Evolutionary conservation across 306 rosid species (phyloP).

Genomic region (Inga oerstediana): DNA sequence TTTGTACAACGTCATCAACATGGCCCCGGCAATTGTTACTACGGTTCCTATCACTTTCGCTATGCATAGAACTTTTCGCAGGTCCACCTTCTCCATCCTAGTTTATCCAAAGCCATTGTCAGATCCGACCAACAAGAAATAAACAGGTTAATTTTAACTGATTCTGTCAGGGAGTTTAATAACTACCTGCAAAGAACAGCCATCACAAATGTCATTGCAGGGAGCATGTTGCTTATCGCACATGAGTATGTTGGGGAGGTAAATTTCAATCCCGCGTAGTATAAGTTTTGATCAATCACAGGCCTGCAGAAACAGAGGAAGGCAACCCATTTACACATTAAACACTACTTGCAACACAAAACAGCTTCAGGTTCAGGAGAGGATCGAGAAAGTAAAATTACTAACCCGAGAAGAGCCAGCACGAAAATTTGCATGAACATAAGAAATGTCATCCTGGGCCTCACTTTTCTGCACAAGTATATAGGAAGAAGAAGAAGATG

Average conservation of each 20-base stretch:
- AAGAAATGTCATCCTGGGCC: slow-evolving; percentile 84
- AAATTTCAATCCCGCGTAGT: slow-evolving; percentile 84
- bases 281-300: slow-evolving; percentile 88
- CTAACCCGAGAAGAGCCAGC: slow-evolving; percentile 94
- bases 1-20: slow-evolving; percentile 93
- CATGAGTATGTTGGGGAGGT: slow-evolving; percentile 93
- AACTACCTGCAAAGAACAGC: slow-evolving; percentile 75
- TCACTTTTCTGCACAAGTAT: slow-evolving; percentile 57
- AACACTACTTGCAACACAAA: not conserved
- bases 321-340: too few species aligned
- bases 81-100: slow-evolving; percentile 84
- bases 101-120: slow-evolving; percentile 27
- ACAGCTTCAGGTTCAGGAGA: not conserved
- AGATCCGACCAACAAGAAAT: not conserved
- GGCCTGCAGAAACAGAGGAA: slow-evolving; percentile 54
- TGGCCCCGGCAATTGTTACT: slow-evolving; percentile 82
- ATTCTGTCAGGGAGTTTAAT: not conserved
- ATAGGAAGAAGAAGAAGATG: not conserved
- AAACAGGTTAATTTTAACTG: not conserved
- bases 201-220: slow-evolving; percentile 92
- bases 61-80: slow-evolving; percentile 60
- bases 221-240: slow-evolving; percentile 89
- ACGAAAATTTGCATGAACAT: slow-evolving; percentile 76
- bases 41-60: slow-evolving; percentile 83
- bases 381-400: slow-evolving; percentile 1